These are phyloP conservation scores for Capillidium heterosporum DNA, from an alignment of 371 early-diverging fungal genomes.

Conservation along the genomic window DNA sequence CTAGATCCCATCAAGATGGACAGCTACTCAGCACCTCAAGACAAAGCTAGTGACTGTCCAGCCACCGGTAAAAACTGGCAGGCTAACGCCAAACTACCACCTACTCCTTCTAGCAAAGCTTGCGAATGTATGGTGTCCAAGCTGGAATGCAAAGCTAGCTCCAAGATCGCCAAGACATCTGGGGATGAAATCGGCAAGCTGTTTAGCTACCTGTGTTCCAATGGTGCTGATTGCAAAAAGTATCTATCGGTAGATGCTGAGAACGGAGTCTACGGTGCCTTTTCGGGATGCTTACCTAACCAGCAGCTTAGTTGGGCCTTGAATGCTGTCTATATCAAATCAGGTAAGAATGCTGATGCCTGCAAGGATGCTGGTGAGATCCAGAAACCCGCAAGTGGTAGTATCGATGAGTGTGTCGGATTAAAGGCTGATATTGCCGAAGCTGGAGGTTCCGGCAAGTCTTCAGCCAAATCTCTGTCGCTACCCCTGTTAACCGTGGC, in stretches of 20 bases:
- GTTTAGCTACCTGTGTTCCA: neutral
- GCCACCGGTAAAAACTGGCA: slow-evolving; percentile 27
- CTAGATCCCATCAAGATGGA: neutral
- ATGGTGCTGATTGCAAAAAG: neutral
- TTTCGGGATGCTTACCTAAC: neutral
- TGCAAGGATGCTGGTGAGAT: slow-evolving; percentile 3
- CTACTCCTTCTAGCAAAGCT: slow-evolving; percentile 41
- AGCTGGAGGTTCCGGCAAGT: neutral
- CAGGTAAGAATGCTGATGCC: neutral
- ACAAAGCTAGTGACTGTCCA: slow-evolving; percentile 24
- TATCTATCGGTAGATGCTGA: neutral
- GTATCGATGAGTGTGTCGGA: neutral
- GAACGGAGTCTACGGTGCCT: neutral
- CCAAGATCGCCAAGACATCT: neutral
- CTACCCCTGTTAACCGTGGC: too few relatives aligned
- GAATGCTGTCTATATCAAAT: neutral
- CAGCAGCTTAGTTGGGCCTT: neutral
- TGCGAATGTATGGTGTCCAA: slow-evolving; percentile 41
- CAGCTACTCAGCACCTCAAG: neutral
- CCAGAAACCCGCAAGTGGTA: neutral
- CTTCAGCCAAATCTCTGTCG: neutral
- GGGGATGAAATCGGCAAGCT: neutral
- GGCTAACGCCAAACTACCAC: slow-evolving; percentile 31
- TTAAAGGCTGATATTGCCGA: neutral
- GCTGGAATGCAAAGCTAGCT: neutral